Evolutionary conservation across 306 rosid species (phyloP).

Genomic region (Pterocarpus macrocarpus): DNA sequence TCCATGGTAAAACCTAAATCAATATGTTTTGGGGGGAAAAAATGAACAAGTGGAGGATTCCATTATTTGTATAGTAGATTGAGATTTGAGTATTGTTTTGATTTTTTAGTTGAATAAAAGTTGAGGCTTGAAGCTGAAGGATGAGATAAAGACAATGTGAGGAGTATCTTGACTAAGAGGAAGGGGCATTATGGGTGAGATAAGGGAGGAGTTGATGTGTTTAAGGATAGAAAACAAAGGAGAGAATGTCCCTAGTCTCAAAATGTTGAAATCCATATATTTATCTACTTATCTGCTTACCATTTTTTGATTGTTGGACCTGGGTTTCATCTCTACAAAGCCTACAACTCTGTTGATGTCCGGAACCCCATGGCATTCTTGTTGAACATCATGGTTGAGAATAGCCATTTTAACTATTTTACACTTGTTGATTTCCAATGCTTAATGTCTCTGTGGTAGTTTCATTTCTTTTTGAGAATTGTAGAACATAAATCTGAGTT

Average conservation of each 20-base stretch:
- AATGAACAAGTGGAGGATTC: too few species aligned
- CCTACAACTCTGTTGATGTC: not conserved
- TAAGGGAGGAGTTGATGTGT: not conserved
- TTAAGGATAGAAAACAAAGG: constrained; percentile 4
- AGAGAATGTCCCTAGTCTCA: not conserved
- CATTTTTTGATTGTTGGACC: not conserved
- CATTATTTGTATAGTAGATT: not conserved
- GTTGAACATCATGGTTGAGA: not conserved
- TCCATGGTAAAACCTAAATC: not conserved
- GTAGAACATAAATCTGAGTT: not conserved
- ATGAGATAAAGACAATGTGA: not conserved
- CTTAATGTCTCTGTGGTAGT: not conserved
- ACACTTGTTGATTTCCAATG: constrained; percentile 19
- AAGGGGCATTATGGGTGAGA: not conserved
- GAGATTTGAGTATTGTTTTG: not conserved
- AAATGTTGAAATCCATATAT: not conserved
- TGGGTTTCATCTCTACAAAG: not conserved
- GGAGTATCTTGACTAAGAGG: not conserved
- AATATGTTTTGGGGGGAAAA: too few species aligned
- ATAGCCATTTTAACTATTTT: not conserved
- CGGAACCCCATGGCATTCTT: not conserved
- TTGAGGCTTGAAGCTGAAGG: not conserved
- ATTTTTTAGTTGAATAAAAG: not conserved
- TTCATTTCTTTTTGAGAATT: not conserved
- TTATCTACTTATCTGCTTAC: not conserved